Evolutionary conservation across 371 early-diverging fungal genomes (phyloP), one percentile per base, ranked within the genome.

Genomic region (Syncephalastrum sp.): DNA sequence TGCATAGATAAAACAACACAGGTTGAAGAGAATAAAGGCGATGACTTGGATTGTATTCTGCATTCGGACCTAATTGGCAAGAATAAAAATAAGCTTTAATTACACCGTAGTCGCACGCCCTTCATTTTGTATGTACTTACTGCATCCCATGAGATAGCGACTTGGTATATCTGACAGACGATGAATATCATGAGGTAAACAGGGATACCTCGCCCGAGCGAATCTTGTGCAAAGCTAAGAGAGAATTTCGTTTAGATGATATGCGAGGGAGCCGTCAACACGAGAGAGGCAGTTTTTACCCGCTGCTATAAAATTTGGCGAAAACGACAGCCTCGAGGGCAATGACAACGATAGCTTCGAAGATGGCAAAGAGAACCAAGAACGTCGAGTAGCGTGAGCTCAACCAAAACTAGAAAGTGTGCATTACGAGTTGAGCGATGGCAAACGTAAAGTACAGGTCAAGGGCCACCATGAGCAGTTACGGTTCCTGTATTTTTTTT

Each of bases 11-110:
- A 92, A 86, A 47, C 85, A 85, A 69, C 86, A 87, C 25, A 88
- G 48, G 65, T 94, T 90, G 75, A 94, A 91, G 42, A 89, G 50
- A 42, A 94, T 75, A 59, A 92, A 86, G 4, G 88, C 91, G 59
- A 94, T 86, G 38, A 94, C 81, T 68, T 95, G 94, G 57, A 95
- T 91, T 1, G 92, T 94, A 72, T 96, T 95, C 69, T 89, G 82
- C 46, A 84, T 80, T 42, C 82, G 84, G 4, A 91, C 79, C 92
- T 91, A 72, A 25, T 48, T 47, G 47, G 43, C 54, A 15, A 57
- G 47, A 47, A 49, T 45, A 45, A 15, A 43, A 52, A 50, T 12
- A 21, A 17, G 19, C n/a, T 53, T 25, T 14, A 56, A 33, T 38
- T 42, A n/a, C 7, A 8, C 33, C 48, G 27, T n/a, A 5, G 29